Base-by-base conservation (phyloP, 129 eudicot species). In the Pulicaria dysenterica region DNA sequence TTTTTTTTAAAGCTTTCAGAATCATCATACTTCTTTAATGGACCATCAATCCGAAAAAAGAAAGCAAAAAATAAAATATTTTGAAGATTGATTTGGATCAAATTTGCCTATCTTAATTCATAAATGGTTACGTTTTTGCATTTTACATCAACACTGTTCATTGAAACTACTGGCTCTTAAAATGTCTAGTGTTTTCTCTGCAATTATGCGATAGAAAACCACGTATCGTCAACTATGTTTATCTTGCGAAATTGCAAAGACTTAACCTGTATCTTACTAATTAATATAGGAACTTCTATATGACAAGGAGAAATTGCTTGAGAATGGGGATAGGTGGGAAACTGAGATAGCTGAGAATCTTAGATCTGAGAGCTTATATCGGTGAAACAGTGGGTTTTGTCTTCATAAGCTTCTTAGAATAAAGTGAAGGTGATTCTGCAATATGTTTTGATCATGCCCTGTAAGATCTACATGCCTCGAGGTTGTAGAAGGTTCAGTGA, bases 271-370 rank as follows among this genome's bases (percentile, higher is more conserved):
- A 53, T 62, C 41, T 62, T 19, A 34, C 6, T 74, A 14, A 38
- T 67, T 69, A 59, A 58, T 67, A 51, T 64, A 95, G 99, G 99
- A 95, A 72, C 96, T 95, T 64, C 82, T 95, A 17, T 95, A 95
- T 11, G 99, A 95, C 78, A 95, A 95, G 86, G 99, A 95, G 96
- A 95, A 95, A 84, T 85, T 95, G 58, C 94, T 95, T 9, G 99
- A 95, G 81, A 95, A 95, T 62, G 99, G 99, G 48, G 99, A 95
- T 77, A 64, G 99, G 64, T 95, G 99, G 99, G 99, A 95, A 75
- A 95, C 96, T 38, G 99, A 95, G 83, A 95, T 95, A 70, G 99
- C 99, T 8, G 99, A 95, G 85, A 95, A 95, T 79, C 91, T 95
- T 39, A 83, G 97, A 70, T 90, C 99, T 0, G 99, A 95, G 75